phyloP scores from a whole-genome alignment of 2,329 filamentous ascomycete species.

The Emericellopsis cladophorae region DNA sequence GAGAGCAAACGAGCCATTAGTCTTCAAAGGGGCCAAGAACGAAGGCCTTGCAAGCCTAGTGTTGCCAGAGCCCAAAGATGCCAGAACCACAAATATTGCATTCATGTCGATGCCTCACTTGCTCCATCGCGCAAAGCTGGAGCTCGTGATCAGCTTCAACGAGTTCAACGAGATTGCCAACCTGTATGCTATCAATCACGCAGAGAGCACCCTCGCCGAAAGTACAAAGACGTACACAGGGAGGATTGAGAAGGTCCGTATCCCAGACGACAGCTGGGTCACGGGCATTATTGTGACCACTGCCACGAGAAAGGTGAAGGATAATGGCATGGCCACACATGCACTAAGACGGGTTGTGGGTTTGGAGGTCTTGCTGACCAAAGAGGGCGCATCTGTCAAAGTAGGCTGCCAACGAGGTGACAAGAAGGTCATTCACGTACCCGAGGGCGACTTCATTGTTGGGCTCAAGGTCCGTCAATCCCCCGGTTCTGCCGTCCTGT shows the following conservation, averaged over 20 bases:
- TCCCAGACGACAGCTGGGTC: not conserved
- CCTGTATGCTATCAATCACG: not conserved
- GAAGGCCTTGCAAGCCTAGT: not conserved
- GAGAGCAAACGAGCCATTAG: too few relatives aligned
- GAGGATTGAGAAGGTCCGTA: not conserved
- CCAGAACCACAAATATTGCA: not conserved
- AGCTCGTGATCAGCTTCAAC: not conserved
- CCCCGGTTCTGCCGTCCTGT: not conserved
- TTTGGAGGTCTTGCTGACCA: not conserved
- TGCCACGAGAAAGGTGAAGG: too few relatives aligned
- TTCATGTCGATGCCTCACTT: not conserved
- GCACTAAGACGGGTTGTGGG: not conserved
- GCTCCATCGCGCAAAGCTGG: not conserved
- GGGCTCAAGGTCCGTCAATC: not conserved
- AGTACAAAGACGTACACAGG: not conserved
- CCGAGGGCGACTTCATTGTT: not conserved
- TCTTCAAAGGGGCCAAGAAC: not conserved
- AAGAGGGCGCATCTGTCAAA: not conserved
- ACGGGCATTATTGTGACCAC: constrained; percentile 1
- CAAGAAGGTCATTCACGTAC: not conserved
- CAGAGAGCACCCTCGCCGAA: not conserved
- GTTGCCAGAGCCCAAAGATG: not conserved
- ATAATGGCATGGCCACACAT: too few relatives aligned
- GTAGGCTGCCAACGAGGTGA: not conserved
- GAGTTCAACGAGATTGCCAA: not conserved